Percentiles rank a stretch among this genome's conserved stretches.
These are phyloP conservation scores for Ceratocystis albifundus DNA, from an alignment of 2,329 filamentous ascomycete species.

Conservation along the genomic window DNA sequence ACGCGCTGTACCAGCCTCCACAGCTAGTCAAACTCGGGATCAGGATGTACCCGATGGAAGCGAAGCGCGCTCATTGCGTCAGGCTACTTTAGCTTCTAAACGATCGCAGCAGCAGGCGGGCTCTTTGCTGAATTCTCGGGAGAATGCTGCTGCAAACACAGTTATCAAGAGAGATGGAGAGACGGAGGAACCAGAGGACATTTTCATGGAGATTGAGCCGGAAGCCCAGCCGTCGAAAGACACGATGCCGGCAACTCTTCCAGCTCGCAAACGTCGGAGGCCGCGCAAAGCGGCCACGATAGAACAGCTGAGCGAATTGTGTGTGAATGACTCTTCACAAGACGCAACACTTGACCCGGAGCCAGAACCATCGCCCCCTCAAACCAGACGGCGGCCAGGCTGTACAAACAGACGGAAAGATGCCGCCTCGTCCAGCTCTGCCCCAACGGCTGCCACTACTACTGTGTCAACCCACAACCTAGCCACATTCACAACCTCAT, in stretches of 20 bases:
- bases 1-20: background rate
- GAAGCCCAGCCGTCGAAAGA: no score
- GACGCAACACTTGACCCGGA: background rate
- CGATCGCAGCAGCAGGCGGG: background rate
- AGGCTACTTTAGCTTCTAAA: slow-evolving; percentile 19
- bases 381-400: background rate
- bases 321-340: background rate
- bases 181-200: background rate
- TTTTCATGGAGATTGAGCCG: background rate
- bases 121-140: background rate
- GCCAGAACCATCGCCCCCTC: background rate
- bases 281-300: background rate
- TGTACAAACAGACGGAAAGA: background rate
- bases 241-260: background rate
- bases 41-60: no score
- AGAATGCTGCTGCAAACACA: background rate
- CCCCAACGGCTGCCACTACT: background rate
- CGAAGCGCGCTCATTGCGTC: slow-evolving; percentile 11
- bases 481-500: background rate
- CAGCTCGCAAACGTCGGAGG: slow-evolving; percentile 9
- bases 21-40: background rate
- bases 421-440: background rate
- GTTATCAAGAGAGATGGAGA: background rate
- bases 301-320: background rate
- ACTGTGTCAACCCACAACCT: background rate